These are phyloP conservation scores for Rusavskia elegans DNA, from an alignment of 495 filamentous ascomycete species.

Conservation along the genomic window DNA sequence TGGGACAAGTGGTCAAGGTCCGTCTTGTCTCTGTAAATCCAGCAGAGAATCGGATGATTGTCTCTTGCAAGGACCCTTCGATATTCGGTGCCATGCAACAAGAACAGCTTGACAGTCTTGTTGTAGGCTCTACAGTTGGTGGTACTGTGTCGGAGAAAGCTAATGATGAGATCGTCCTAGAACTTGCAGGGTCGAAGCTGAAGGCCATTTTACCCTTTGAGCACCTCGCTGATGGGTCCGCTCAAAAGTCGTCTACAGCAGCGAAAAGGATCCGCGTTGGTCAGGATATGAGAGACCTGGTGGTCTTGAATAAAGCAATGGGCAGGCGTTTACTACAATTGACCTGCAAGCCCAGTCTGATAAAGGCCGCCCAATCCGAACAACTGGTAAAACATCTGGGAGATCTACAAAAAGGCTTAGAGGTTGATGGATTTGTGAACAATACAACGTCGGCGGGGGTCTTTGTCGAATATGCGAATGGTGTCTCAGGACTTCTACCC, in stretches of 20 bases:
- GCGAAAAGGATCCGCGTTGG: constrained; percentile 68
- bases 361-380: constrained; percentile 53
- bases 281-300: constrained; percentile 65
- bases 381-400: constrained; percentile 49
- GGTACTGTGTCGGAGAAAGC: constrained; percentile 77
- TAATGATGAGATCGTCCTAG: constrained; percentile 58
- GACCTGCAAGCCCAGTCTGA: constrained; percentile 63
- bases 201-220: constrained; percentile 58
- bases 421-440: constrained; percentile 66
- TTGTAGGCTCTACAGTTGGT: constrained; percentile 51
- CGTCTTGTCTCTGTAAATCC: constrained; percentile 65
- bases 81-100: constrained; percentile 60
- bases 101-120: constrained; percentile 52
- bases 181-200: constrained; percentile 52
- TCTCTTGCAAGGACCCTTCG: constrained; percentile 84
- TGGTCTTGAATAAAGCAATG: constrained; percentile 66
- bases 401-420: constrained; percentile 49
- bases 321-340: constrained; percentile 55
- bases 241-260: constrained; percentile 52
- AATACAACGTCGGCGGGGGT: constrained; percentile 62
- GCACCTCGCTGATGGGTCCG: constrained; percentile 71
- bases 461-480: constrained; percentile 71
- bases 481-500: constrained; percentile 59
- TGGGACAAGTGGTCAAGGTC: constrained; percentile 81
- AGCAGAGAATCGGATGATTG: constrained; percentile 51